Base-by-base conservation (phyloP, 2,329 filamentous ascomycete genomes). In the Ascochyta lentis region DNA sequence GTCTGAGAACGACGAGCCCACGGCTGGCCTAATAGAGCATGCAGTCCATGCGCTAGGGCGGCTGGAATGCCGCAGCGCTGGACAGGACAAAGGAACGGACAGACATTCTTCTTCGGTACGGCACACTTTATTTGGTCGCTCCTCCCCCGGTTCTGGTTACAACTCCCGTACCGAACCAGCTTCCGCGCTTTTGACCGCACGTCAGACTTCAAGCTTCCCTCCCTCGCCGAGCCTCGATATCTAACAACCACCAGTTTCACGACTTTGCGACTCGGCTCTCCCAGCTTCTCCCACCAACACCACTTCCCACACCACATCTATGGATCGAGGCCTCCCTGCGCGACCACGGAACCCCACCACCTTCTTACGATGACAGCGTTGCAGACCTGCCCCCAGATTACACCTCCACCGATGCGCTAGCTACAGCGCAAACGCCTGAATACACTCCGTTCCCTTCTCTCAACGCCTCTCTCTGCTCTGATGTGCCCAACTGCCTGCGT, bases 341-440 rank as follows among this genome's bases (percentile, higher is more conserved):
- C 19, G 59, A 46, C 49, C 49, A 69, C 60, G 63, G 45, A 44
- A 22, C 45, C 23, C 67, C 73, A 38, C 78, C 78, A 22, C 78
- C 79, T 12, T 71, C 75, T 15, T 81, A 81, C 67, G 69, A 78
- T 56, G 77, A 81, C 40, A 76, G 70, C 43, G 37, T 78, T 38
- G 62, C 69, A 56, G 79, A 82, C 58, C 48, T 71, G 24, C 79
- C 79, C 34, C 79, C 78, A 27, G 76, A 79, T 58, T 80, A 81
- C 66, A 79, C 78, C 42, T 63, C 60, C 54, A 77, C 75, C 47
- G 75, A 78, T 60, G 71, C 74, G 45, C 65, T 77, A 31, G 78
- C 77, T 45, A 64, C 70, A 49, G 77, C 75, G 47, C 69, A 73
- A 50, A 60, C 67, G 29, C 68, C 65, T 23, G 62, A 73, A 49